Evolutionary conservation across 805 yeast species (phyloP).

Genomic region (Starmerella roubikii): DNA sequence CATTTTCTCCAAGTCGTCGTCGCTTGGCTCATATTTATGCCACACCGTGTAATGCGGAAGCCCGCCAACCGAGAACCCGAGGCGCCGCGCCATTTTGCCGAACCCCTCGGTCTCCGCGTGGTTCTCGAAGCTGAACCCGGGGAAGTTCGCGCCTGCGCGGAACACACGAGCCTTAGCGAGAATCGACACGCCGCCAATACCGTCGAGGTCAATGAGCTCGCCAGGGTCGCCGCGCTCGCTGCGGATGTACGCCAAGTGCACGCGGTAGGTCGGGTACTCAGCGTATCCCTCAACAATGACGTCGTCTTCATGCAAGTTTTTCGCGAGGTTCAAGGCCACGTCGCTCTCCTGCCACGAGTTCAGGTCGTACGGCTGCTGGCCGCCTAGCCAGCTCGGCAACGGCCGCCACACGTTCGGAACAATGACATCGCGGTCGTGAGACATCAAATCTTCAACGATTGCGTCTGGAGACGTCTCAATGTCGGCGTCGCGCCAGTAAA

Average conservation of each 20-base stretch:
- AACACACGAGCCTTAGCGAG: conserved; percentile 74
- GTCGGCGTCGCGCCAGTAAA: conserved; percentile 96
- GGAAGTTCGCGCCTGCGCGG: conserved; percentile 79
- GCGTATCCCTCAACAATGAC: conserved; percentile 98
- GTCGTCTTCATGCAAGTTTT: conserved; percentile 67
- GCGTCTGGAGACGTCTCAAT: conserved; percentile 84
- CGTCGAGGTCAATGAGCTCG: conserved; percentile 81
- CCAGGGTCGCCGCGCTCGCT: conserved; percentile 73
- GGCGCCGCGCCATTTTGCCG: conserved; percentile 72
- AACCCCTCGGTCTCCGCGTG: conserved; percentile 98
- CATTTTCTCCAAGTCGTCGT: conserved; percentile 68
- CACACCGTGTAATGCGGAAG: conserved; percentile 90
- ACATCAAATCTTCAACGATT: conserved; percentile 82
- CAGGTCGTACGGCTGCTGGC: conserved; percentile 87
- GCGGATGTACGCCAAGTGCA: conserved; percentile 84
- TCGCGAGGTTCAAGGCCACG: conserved; percentile 39
- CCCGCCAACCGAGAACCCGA: conserved; percentile 81
- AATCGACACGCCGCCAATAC: conserved; percentile 93
- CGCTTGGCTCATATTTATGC: conserved; percentile 93
- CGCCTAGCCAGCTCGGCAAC: conserved; percentile 74
- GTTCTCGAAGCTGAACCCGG: conserved; percentile 85
- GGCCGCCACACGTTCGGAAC: conserved; percentile 99
- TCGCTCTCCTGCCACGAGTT: conserved; percentile 92
- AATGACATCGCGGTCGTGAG: conserved; percentile 76
- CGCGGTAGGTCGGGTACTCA: conserved; percentile 95